phyloP scores from a whole-genome alignment of 164 flowering plant species.

The Berberis vulgaris region DNA sequence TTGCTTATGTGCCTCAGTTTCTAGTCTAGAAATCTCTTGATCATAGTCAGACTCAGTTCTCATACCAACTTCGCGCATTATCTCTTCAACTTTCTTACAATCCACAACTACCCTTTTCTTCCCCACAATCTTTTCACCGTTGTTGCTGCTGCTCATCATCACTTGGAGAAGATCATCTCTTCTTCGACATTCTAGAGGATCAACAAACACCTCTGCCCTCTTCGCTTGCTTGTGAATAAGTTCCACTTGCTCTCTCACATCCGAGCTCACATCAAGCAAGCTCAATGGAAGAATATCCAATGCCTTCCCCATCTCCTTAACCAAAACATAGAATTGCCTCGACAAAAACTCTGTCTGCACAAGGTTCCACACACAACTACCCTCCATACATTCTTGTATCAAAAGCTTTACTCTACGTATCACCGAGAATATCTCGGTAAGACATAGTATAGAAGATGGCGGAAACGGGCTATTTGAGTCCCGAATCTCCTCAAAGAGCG shows the following conservation, averaged over 20 bases:
- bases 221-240: slow-evolving; percentile 59
- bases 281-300: slow-evolving; percentile 62
- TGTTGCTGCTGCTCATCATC: slow-evolving; percentile 23
- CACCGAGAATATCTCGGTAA: slow-evolving; percentile 48
- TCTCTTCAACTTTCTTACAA: slow-evolving; percentile 23
- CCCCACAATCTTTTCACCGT: slow-evolving; percentile 17
- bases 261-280: slow-evolving; percentile 39
- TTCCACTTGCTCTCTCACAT: slow-evolving; percentile 64
- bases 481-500: slow-evolving; percentile 58
- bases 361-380: slow-evolving; percentile 50
- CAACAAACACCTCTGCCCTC: slow-evolving; percentile 32
- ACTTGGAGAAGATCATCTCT: slow-evolving; percentile 44
- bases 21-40: slow-evolving; percentile 45
- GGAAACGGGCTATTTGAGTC: slow-evolving; percentile 39
- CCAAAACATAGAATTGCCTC: slow-evolving; percentile 37
- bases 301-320: slow-evolving; percentile 52
- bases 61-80: slow-evolving; percentile 41
- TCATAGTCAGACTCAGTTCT: slow-evolving; percentile 30
- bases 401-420: slow-evolving; percentile 36
- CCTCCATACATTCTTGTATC: slow-evolving; percentile 36
- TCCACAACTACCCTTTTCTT: slow-evolving; percentile 27
- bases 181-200: slow-evolving; percentile 33
- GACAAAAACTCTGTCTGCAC: slow-evolving; percentile 40
- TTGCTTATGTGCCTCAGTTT: slow-evolving; percentile 53
- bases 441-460: slow-evolving; percentile 60